phyloP scores from a whole-genome alignment of 371 early-diverging fungal genomes.

The Nematocida ausubeli region DNA sequence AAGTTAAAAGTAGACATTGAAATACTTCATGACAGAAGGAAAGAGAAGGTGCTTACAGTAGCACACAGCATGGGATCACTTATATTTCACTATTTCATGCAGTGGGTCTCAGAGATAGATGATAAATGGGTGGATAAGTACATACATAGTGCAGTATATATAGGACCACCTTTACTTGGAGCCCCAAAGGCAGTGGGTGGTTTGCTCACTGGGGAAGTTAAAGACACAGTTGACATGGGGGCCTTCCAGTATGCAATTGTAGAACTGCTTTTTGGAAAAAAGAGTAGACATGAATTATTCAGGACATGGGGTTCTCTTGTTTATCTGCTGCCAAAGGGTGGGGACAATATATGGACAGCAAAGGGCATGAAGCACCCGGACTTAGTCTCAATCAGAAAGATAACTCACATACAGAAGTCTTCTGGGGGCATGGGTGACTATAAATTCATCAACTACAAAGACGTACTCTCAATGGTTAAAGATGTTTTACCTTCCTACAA shows the following conservation, averaged over 20 bases:
- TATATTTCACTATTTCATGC: slow-evolving; percentile 77
- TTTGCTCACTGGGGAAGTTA: slow-evolving; percentile 72
- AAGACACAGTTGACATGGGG: slow-evolving; percentile 78
- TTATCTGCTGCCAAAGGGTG: slow-evolving; percentile 79
- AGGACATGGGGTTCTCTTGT: slow-evolving; percentile 77
- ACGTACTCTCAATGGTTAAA: background rate
- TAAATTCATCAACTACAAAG: background rate
- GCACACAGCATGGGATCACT: slow-evolving; percentile 72
- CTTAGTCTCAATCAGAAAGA: background rate
- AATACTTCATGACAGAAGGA: slow-evolving; percentile 67
- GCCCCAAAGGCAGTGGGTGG: slow-evolving; percentile 78
- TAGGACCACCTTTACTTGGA: slow-evolving; percentile 81
- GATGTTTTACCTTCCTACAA: slow-evolving; percentile 8
- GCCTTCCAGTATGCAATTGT: slow-evolving; percentile 74
- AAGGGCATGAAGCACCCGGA: background rate
- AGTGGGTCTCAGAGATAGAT: slow-evolving; percentile 78
- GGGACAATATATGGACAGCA: slow-evolving; percentile 73
- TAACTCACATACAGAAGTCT: no score
- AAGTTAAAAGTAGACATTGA: slow-evolving; percentile 75
- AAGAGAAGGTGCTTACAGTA: slow-evolving; percentile 65
- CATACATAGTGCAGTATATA: slow-evolving; percentile 76
- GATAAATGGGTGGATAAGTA: slow-evolving; percentile 75
- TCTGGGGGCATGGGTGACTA: background rate
- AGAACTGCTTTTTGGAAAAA: slow-evolving; percentile 77
- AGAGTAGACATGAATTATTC: slow-evolving; percentile 74